Evolutionary conservation across 352 stramenopile genomes (phyloP), one percentile per base, ranked within the genome.

Genomic region (Phytophthora podocarpi): DNA sequence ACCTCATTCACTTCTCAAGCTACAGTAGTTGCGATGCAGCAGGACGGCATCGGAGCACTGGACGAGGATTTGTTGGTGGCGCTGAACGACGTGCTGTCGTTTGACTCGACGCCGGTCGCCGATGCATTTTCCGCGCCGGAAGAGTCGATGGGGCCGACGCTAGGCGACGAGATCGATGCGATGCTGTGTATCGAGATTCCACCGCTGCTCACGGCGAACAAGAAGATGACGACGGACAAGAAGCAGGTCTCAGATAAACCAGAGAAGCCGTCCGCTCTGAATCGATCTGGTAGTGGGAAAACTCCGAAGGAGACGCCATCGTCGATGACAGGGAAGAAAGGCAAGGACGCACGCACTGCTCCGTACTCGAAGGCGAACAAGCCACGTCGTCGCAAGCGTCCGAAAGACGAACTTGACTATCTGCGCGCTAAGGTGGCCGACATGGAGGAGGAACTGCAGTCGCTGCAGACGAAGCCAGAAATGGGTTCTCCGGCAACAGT

Each of bases 331-430:
- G 7, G n/a, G 10, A 70, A 59, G 41, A 63, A 63, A 27, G 49
- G 50, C 18, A 66, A 67, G 24, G 58, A 65, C 15, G 37, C 26
- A 3, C 53, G 64, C 16, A 26, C 53, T 23, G 41, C 41, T 10
- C 62, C 67, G 18, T 70, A 66, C 36, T 49, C 35, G 24, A 61
- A 58, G n/a, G 24, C 41, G 12, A 52, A 40, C 50, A 70, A 71
- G 16, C 37, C 50, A 2, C 62, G 61, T n/a, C 66, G 66, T 27
- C 62, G 70, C 21, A 76, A 74, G 21, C 62, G 63, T 1, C 71
- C 67, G 24, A 80, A 76, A 56, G 67, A 80, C 28, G 63, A 80
- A 41, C 59, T 80, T 0, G 64, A 74, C 32, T 80, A 76, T 30
- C 52, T 80, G 7, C 63, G 67, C 10, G 67, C 52, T 21, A 68